Base-by-base conservation (phyloP, 2,329 filamentous ascomycete species). In the Phaeosphaeria sp. region DNA sequence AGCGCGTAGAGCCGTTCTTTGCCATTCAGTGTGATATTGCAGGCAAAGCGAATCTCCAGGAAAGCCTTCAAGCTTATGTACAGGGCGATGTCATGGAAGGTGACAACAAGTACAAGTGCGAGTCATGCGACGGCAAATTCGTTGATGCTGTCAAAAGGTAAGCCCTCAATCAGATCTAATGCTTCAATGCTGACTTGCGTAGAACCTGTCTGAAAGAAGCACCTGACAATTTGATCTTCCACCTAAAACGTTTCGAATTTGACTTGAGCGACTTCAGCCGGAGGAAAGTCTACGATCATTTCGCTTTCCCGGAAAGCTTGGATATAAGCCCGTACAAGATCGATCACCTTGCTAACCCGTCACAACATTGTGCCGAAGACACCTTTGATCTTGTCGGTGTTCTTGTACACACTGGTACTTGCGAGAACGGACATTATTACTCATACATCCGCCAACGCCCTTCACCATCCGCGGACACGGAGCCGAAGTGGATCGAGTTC, bases 51-150 rank as follows among this genome's bases (percentile, higher is more conserved):
- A 90, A 83, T 30, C 84, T 99, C 1, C 84, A 92, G 68, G 93
- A 97, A 65, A 98, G 95, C 71, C 82, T 99, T 15, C 88, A 93
- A 67, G 92, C 94, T n/a, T 98, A 97, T 74, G 93, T 98, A 13
- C 91, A 96, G 72, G 95, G 95, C 3, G 95, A 99, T 77, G 88
- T 95, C 36, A 93, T 99, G 90, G 92, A 97, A 82, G 95, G 96
- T 64, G 93, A 97, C 69, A 98, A 99, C 81, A 97, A 97, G 79
- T 99, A 98, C 82, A 96, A 96, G 64, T 99, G 95, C 78, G 93
- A 93, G 27, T 90, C 87, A 4, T 99, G 95, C 74, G 91, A 92
- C 60, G 87, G 87, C 11, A 90, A 95, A 46, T 76, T 82, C 68
- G 95, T 99, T 17, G 90, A 97, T 77, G 95, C 95, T 20, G 92